These are phyloP conservation scores for Moniliophthora roreri DNA, from an alignment of 1,284 basidiomycete species.

Conservation along the genomic window DNA sequence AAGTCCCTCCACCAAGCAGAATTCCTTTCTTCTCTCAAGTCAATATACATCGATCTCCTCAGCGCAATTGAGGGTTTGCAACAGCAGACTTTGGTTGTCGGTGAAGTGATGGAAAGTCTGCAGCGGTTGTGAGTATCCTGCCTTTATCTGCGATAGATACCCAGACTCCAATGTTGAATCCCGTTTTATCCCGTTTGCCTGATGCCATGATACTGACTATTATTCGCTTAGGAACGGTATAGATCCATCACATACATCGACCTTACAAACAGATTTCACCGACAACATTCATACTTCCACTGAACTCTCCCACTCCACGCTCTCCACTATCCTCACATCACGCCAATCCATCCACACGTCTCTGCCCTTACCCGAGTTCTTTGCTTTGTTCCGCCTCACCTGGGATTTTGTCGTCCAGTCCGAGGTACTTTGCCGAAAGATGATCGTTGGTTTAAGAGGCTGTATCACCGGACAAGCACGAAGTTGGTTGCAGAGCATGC, in stretches of 20 bases:
- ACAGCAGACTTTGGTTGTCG: conserved; percentile 60
- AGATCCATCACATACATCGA: conserved; percentile 36
- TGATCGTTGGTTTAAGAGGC: conserved; percentile 91
- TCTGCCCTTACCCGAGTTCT: conserved; percentile 75
- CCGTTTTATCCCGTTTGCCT: no score
- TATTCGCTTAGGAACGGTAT: conserved; percentile 32
- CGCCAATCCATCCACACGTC: conserved; percentile 71
- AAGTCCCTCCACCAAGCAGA: conserved; percentile 61
- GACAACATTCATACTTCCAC: conserved; percentile 81
- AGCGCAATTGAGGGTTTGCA: conserved; percentile 74
- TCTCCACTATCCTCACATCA: conserved; percentile 80
- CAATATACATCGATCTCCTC: conserved; percentile 68
- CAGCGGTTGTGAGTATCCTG: conserved; percentile 16
- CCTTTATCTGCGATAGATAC: conserved; percentile 13
- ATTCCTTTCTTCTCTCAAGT: conserved; percentile 65
- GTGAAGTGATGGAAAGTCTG: conserved; percentile 57
- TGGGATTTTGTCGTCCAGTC: conserved; percentile 90
- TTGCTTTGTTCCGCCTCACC: conserved; percentile 79
- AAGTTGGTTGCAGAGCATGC: conserved; percentile 84
- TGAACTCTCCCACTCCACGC: conserved; percentile 82
- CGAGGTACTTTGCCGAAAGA: conserved; percentile 82
- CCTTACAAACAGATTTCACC: conserved; percentile 57
- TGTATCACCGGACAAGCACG: conserved; percentile 70
- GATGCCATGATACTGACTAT: conserved; percentile 5
- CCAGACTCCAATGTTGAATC: no score